Conservation (phyloP, 2,329 filamentous ascomycete species). For the Epichloe amarillans region DNA sequence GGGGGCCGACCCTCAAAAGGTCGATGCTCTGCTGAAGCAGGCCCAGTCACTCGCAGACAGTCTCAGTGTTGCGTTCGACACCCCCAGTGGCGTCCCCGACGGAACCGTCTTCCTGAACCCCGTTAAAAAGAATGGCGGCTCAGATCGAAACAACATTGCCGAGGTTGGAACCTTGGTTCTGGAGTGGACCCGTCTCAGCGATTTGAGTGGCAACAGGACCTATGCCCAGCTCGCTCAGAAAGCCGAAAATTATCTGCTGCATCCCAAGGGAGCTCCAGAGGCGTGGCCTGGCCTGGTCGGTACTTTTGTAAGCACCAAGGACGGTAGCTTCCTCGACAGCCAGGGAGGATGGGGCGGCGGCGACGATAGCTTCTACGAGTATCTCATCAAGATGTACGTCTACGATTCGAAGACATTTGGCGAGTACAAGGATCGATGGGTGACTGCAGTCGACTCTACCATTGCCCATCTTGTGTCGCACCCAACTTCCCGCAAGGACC, state of each 20-base stretch:
- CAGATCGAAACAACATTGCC: constrained; percentile 55
- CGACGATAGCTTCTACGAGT: constrained; percentile 75
- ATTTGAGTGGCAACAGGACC: constrained; percentile 52
- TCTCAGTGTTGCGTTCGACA: constrained; percentile 67
- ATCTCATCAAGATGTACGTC: constrained; percentile 81
- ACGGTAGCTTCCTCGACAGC: constrained; percentile 54
- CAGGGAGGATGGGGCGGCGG: constrained; percentile 65
- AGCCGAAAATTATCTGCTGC: constrained; percentile 56
- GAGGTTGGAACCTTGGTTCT: constrained; percentile 66
- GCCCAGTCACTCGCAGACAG: constrained; percentile 56
- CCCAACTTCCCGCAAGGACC: constrained; percentile 49
- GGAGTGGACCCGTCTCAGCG: constrained; percentile 72
- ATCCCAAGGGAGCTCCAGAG: constrained; percentile 44
- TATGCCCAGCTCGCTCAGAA: constrained; percentile 56
- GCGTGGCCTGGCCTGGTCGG: constrained; percentile 70
- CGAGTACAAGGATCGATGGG: constrained; percentile 60
- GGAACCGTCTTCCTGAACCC: constrained; percentile 52
- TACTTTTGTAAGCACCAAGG: constrained; percentile 47
- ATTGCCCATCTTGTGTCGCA: constrained; percentile 59
- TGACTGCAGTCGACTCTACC: constrained; percentile 59
- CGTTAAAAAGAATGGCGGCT: constrained; percentile 30
- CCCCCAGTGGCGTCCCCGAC: constrained; percentile 58
- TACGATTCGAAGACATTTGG: constrained; percentile 56
- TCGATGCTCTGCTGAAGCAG: constrained; percentile 52
- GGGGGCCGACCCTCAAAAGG: constrained; percentile 25